Conservation (phyloP, 805 yeast genomes). For the Hanseniaspora lindneri region DNA sequence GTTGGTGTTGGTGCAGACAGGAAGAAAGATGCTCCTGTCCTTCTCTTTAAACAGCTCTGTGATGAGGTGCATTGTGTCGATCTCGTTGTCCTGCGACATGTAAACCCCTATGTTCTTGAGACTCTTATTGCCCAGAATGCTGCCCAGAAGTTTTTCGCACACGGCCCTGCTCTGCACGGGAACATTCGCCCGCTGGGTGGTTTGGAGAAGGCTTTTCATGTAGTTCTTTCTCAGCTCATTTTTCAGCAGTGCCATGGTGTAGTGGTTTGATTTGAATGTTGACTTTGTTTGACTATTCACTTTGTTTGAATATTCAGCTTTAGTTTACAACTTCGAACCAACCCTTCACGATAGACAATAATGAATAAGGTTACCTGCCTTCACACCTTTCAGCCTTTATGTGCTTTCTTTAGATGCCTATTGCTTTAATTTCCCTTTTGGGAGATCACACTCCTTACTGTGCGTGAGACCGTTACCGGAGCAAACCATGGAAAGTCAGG, state of each 20-base stretch:
- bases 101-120: conserved; percentile 6
- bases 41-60: not conserved
- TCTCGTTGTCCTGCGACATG: conserved; percentile 11
- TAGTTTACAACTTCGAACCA: too few relatives aligned
- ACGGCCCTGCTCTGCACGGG: not conserved
- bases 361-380: too few relatives aligned
- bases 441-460: too few relatives aligned
- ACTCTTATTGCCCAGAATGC: not conserved
- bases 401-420: too few relatives aligned
- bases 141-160: not conserved
- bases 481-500: too few relatives aligned
- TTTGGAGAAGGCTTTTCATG: not conserved
- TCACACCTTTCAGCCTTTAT: too few relatives aligned
- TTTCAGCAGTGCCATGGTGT: conserved; percentile 2
- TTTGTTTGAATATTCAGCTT: too few relatives aligned
- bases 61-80: conserved; percentile 2
- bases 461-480: too few relatives aligned
- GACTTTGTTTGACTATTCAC: too few relatives aligned
- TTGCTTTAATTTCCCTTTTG: too few relatives aligned
- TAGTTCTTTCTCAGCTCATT: conserved; percentile 6
- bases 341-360: too few relatives aligned
- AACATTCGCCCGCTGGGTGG: not conserved
- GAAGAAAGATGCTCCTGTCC: conserved; percentile 38
- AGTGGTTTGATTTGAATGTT: too few relatives aligned
- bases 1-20: conserved; percentile 36